A percentile compares a stretch with the other conserved stretches of the same genome.
phyloP scores from a whole-genome alignment of 1,139 yeast genomes.

The Blastobotrys raffinosifermentans region DNA sequence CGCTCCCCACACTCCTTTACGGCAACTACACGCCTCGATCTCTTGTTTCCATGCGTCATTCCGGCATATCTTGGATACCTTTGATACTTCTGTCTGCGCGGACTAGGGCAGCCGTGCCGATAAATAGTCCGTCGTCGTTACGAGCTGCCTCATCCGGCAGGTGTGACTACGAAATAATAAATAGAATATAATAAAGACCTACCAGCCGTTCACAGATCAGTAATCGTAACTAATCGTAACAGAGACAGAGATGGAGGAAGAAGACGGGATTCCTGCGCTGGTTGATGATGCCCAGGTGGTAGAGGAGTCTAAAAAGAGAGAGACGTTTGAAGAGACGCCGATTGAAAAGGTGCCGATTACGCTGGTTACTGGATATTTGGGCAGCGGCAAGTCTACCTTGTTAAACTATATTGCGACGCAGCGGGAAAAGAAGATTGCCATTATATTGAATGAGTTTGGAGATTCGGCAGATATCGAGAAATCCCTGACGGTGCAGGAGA shows the following conservation, averaged over 20 bases:
- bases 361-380: slow-evolving; percentile 88
- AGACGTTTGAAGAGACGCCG: too few relatives aligned
- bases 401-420: slow-evolving; percentile 65
- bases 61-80: too few relatives aligned
- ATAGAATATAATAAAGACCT: too few relatives aligned
- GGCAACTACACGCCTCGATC: too few relatives aligned
- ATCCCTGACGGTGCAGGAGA: slow-evolving; percentile 68
- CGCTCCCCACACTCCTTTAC: too few relatives aligned
- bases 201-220: too few relatives aligned
- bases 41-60: too few relatives aligned
- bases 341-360: slow-evolving; percentile 72
- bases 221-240: neutral
- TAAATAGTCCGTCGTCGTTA: too few relatives aligned
- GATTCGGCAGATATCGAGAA: slow-evolving; percentile 76
- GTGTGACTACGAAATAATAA: too few relatives aligned
- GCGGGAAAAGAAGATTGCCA: slow-evolving; percentile 72
- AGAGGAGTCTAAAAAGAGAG: slow-evolving; percentile 8
- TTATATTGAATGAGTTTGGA: slow-evolving; percentile 66
- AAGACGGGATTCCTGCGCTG: slow-evolving; percentile 7
- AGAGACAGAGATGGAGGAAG: slow-evolving; percentile 3
- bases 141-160: too few relatives aligned
- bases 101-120: too few relatives aligned
- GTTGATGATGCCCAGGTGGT: slow-evolving; percentile 3
- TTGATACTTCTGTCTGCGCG: too few relatives aligned
- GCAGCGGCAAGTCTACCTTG: slow-evolving; percentile 90